phyloP scores from a whole-genome alignment of 1,284 basidiomycete species.

The Naganishia albida region DNA sequence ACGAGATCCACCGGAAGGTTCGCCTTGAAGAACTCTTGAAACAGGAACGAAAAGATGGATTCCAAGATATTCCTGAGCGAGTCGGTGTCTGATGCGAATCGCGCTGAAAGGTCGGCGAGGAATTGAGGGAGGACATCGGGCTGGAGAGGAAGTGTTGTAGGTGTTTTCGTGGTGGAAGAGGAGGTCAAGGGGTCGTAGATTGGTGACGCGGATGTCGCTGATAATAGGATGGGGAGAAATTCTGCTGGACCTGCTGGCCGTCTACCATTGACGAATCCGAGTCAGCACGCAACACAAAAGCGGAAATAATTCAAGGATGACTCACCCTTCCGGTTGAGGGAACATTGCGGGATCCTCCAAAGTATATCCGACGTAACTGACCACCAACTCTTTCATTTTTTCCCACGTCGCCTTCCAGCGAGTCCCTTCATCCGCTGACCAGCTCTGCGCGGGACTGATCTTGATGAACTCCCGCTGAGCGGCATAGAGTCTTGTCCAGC shows the following conservation, averaged over 20 bases:
- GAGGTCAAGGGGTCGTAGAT: conserved; percentile 25
- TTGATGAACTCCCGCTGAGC: conserved; percentile 63
- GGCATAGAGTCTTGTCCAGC: conserved; percentile 80
- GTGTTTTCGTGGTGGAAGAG: conserved; percentile 17
- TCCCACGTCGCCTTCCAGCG: conserved; percentile 66
- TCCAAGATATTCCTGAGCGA: conserved; percentile 56
- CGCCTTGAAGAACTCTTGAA: conserved; percentile 54
- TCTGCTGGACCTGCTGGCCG: conserved; percentile 72
- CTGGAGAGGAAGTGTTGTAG: conserved; percentile 5
- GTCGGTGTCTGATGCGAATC: conserved; percentile 51
- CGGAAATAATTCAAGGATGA: conserved; percentile 34
- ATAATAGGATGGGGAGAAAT: conserved; percentile 71
- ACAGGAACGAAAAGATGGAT: conserved; percentile 53
- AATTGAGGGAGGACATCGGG: conserved; percentile 40
- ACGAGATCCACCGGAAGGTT: conserved; percentile 49
- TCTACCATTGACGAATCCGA: conserved; percentile 49
- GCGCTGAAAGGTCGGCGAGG: conserved; percentile 55
- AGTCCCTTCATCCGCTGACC: conserved; percentile 64
- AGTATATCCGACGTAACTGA: conserved; percentile 86
- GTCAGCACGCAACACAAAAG: not conserved
- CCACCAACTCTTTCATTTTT: conserved; percentile 73
- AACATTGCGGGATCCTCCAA: conserved; percentile 92
- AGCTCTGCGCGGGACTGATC: conserved; percentile 60
- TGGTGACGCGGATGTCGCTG: conserved; percentile 53
- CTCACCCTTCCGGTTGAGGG: conserved; percentile 74